Conservation (phyloP, 345 rosid genomes). For the Pseudoturritis turrita region DNA sequence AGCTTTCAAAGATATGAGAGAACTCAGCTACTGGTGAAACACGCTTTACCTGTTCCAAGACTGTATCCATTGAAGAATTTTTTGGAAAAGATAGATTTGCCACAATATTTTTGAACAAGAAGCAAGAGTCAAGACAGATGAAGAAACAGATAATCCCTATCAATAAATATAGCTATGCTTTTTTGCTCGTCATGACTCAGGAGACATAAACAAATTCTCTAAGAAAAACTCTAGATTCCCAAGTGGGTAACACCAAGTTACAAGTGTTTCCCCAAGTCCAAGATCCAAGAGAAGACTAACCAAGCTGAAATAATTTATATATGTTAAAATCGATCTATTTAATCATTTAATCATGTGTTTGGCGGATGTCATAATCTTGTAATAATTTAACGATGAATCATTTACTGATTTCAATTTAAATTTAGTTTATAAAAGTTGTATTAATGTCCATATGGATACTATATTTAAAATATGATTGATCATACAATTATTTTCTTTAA, state of each 20-base stretch:
- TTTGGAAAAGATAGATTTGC: conserved; percentile 73
- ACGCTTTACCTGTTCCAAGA: conserved; percentile 60
- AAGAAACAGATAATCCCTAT: neutral
- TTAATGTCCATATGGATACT: no score
- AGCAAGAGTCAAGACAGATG: conserved; percentile 13
- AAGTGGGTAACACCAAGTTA: neutral
- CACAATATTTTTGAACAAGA: neutral
- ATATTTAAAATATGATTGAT: no score
- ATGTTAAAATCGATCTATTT: no score
- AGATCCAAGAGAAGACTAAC: neutral
- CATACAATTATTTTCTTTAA: no score
- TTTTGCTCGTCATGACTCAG: neutral
- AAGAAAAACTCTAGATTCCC: neutral
- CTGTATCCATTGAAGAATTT: conserved; percentile 55
- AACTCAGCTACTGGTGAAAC: conserved; percentile 1
- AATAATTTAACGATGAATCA: no score
- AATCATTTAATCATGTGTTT: no score
- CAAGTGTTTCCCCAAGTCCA: neutral
- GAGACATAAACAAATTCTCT: neutral
- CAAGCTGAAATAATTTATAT: conserved; percentile 24
- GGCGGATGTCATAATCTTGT: no score
- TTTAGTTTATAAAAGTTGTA: no score
- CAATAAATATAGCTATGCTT: neutral
- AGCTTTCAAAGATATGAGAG: neutral
- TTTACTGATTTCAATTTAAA: no score